Base-by-base conservation (phyloP, 129 eudicot genomes). In the Saposhnikovia divaricata region DNA sequence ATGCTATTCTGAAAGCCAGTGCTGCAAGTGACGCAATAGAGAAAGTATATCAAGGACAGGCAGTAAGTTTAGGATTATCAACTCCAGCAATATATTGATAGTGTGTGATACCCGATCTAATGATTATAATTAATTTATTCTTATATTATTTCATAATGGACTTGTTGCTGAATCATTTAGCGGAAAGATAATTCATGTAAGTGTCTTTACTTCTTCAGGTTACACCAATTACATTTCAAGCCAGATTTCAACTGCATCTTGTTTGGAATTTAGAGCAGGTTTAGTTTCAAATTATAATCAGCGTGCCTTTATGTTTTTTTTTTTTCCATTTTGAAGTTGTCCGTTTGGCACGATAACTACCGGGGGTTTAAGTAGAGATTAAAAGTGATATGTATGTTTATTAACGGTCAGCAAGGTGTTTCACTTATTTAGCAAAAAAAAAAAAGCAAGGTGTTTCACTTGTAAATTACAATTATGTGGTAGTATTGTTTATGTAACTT, bases 21-120 rank as follows among this genome's bases (percentile, higher is more conserved):
- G 99, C 96, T 87, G 99, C 99, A 37, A 92, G 94, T 69, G 99
- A 92, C 86, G 97, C 97, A 37, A 88, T 95, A 70, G 95, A 92
- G 89, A 89, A 89, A 92, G 95, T 88, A 34, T 92, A 92, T 86
- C 89, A 95, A n/a, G 97, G 99, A 18, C 96, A 90, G 18, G 65
- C 85, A 68, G 99, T 95, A 83, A 80, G 93, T 88, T 18, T 13
- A 4, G 21, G 61, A 4, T 65, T 47, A 59, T 34, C n/a, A n/a
- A 68, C 12, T 4, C 76, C 42, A 74, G 40, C 16, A 28, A 46
- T 81, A 12, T 69, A 42, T 46, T 59, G 40, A 61, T 25, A 61
- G 37, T 61, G 25, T 61, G 9, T 61, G 37, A 69, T 81, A 15
- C 65, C 39, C 13, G 68, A 28, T 81, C 77, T 69, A 37, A 40